Percentiles rank a stretch among this genome's conserved stretches.
Conservation (phyloP, 768 basidiomycete genomes). For the Mycena capillaripes region DNA sequence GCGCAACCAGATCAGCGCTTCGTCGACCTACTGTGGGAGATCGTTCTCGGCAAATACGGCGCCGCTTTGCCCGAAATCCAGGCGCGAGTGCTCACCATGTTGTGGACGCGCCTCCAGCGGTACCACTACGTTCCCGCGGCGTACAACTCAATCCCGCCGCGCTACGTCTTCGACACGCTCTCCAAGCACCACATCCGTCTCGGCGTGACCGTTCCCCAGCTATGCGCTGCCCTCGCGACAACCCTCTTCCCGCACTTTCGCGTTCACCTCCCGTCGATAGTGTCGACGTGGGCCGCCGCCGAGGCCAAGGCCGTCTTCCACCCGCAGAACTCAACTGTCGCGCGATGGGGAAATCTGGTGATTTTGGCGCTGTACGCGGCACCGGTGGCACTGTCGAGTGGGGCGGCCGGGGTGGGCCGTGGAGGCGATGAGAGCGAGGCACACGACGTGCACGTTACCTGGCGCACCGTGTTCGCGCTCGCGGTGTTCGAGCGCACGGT, state of each 20-base stretch:
- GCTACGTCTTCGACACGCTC: constrained; percentile 14
- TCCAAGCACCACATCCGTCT: constrained; percentile 6
- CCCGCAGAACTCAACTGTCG: not conserved
- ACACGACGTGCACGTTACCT: constrained; percentile 34
- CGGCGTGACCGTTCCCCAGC: constrained; percentile 20
- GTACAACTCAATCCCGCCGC: not conserved
- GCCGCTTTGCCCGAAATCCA: constrained; percentile 46
- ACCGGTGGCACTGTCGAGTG: constrained; percentile 11
- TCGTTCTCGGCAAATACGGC: constrained; percentile 47
- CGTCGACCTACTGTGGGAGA: constrained; percentile 57
- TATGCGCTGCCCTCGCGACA: constrained; percentile 27
- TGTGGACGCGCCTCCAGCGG: constrained; percentile 49
- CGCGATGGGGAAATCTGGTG: constrained; percentile 60
- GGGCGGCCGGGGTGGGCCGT: not conserved
- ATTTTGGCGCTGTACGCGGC: constrained; percentile 51
- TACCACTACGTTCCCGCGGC: not conserved
- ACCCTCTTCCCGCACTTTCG: constrained; percentile 28
- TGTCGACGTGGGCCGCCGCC: constrained; percentile 19
- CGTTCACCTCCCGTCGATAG: constrained; percentile 5
- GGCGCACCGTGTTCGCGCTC: constrained; percentile 60
- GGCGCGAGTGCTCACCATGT: constrained; percentile 49
- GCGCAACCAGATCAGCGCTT: constrained; percentile 51
- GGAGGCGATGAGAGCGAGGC: not conserved
- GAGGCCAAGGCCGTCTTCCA: constrained; percentile 16
- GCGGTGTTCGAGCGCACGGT: constrained; percentile 51